phyloP scores from a whole-genome alignment of 1,139 yeast species.

The Sugiyamaella paludigena region DNA sequence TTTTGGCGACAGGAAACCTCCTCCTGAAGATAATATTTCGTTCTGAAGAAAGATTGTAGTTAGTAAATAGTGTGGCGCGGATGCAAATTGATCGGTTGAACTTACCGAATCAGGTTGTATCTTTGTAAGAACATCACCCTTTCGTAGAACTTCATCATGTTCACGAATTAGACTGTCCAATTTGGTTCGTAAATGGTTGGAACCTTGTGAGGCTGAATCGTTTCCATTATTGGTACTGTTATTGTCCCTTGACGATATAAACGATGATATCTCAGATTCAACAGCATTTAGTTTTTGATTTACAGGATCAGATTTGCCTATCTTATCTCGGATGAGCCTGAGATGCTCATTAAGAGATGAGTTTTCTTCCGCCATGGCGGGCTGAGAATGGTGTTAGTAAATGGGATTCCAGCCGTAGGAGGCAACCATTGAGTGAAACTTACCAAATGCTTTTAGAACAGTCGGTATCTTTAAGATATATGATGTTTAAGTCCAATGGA shows the following conservation, averaged over 20 bases:
- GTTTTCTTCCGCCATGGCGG: conserved; percentile 10
- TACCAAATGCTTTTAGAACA: too few relatives aligned
- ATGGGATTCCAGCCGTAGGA: too few relatives aligned
- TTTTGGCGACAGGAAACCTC: conserved; percentile 10
- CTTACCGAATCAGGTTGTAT: conserved; percentile 6
- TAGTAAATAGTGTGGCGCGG: too few relatives aligned
- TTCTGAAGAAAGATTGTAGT: background rate
- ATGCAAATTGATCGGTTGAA: background rate
- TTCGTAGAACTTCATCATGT: conserved; percentile 21
- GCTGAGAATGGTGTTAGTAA: background rate
- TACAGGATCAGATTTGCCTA: conserved; percentile 20
- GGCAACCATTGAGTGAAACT: too few relatives aligned
- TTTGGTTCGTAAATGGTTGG: conserved; percentile 14
- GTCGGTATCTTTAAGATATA: too few relatives aligned
- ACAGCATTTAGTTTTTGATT: conserved; percentile 21
- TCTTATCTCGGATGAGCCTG: conserved; percentile 20
- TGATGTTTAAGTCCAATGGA: too few relatives aligned
- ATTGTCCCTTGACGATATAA: conserved; percentile 8
- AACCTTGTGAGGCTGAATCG: conserved; percentile 1
- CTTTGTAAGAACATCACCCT: conserved; percentile 12
- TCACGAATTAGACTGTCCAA: conserved; percentile 20
- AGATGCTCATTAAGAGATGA: conserved; percentile 18
- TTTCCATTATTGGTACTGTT: conserved; percentile 4
- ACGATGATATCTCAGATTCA: conserved; percentile 20
- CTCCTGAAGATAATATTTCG: conserved; percentile 4